Conservation (phyloP, 139 green algal species). For the Micromonas commoda region DNA sequence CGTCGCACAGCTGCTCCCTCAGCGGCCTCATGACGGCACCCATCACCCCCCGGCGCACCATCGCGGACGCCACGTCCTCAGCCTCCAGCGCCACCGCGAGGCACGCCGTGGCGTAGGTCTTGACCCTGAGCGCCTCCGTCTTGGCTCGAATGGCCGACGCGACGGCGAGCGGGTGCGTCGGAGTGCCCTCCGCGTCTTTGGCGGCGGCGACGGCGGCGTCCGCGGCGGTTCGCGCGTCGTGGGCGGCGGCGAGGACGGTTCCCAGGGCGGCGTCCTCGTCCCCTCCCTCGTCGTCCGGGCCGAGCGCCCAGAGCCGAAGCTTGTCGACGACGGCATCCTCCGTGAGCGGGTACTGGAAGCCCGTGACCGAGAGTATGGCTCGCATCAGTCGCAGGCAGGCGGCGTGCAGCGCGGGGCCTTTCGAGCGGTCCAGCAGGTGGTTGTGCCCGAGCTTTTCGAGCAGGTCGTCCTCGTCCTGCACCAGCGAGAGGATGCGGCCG, state of each 20-base stretch:
- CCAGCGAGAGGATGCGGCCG: background rate
- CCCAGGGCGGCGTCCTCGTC: background rate
- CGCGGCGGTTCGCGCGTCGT: background rate
- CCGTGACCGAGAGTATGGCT: slow-evolving; percentile 39
- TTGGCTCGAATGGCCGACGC: slow-evolving; percentile 16
- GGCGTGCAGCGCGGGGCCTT: slow-evolving; percentile 19
- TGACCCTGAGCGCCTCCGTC: slow-evolving; percentile 16
- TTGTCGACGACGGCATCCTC: slow-evolving; percentile 45
- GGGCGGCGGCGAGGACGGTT: background rate
- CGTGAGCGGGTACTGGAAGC: slow-evolving; percentile 50
- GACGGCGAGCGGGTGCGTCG: slow-evolving; percentile 15
- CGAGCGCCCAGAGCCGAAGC: slow-evolving; percentile 37
- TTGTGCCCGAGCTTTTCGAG: background rate
- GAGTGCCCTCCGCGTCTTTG: background rate
- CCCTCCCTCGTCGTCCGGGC: slow-evolving; percentile 14
- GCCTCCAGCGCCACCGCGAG: slow-evolving; percentile 41
- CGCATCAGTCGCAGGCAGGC: slow-evolving; percentile 46
- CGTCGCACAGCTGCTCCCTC: background rate
- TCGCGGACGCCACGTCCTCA: slow-evolving; percentile 42
- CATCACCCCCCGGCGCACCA: slow-evolving; percentile 39
- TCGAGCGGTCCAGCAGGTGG: background rate
- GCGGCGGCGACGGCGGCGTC: background rate
- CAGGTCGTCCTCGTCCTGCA: background rate
- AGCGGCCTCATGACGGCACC: slow-evolving; percentile 17
- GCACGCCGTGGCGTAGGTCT: slow-evolving; percentile 31